These are phyloP conservation scores for Coemansia sp. DNA, from an alignment of 192 early-diverging fungal species.

Conservation along the genomic window DNA sequence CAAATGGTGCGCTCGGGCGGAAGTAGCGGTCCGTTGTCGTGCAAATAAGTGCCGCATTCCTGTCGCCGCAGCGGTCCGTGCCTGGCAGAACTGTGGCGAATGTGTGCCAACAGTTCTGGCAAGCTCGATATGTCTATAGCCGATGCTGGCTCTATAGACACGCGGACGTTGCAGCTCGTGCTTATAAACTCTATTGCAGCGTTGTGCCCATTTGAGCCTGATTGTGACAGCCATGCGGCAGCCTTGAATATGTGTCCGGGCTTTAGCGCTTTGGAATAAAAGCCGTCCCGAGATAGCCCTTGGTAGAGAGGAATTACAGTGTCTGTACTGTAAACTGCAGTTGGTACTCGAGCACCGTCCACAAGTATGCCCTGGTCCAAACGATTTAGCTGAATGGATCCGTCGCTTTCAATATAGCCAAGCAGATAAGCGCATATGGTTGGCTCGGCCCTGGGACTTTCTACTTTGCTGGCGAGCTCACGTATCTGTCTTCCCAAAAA, in stretches of 20 bases:
- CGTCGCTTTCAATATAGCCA: constrained; percentile 36
- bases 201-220: background rate
- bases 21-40: constrained; percentile 5
- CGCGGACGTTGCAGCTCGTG: constrained; percentile 7
- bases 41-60: constrained; percentile 4
- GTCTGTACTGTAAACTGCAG: constrained; percentile 21
- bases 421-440: constrained; percentile 31
- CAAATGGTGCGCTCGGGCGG: constrained; percentile 18
- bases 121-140: constrained; percentile 16
- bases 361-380: constrained; percentile 34
- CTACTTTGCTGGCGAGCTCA: background rate
- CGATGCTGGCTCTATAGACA: constrained; percentile 13
- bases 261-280: constrained; percentile 20
- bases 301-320: constrained; percentile 30
- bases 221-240: constrained; percentile 13
- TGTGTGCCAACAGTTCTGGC: constrained; percentile 20
- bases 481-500: constrained; percentile 35
- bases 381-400: constrained; percentile 36
- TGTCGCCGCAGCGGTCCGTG: constrained; percentile 17
- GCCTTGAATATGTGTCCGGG: constrained; percentile 25
- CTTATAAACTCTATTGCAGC: constrained; percentile 24
- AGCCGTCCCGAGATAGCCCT: constrained; percentile 15
- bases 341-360: constrained; percentile 26
- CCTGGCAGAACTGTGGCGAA: constrained; percentile 13
- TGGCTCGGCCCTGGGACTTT: background rate